Base-by-base conservation (phyloP, 768 basidiomycete species). In the Russula abietina region DNA sequence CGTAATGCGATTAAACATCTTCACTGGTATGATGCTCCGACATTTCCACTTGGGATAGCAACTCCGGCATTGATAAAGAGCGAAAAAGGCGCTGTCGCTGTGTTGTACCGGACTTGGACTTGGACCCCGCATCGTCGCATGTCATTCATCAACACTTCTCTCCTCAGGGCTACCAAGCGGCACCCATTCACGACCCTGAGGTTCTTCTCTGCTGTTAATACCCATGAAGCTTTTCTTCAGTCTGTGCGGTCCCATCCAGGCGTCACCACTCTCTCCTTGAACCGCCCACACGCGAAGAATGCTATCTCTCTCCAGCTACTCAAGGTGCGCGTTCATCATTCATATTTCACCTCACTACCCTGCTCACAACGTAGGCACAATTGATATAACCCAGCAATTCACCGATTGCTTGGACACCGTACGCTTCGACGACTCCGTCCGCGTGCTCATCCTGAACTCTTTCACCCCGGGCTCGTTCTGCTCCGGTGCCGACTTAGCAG, bases 401-500 rank as follows among this genome's bases (percentile, higher is more conserved):
- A 36, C 38, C 24, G 56, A 66, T n/a, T 68, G 57, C 49, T 36
- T 56, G 56, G 38, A 62, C 54, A 38, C 46, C 49, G 28, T 45
- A 22, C 60, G 51, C 46, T 56, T 28, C 52, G 59, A 39, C 71
- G 91, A 90, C 85, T 93, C 78, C 60, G 78, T 87, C 57, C 87
- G 93, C 60, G 84, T 88, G 0, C 81, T 98, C 62, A 85, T 98
- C 59, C 72, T 98, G n/a, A 83, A 87, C 57, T 94, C 94, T 8
- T 82, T 89, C 0, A 81, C 85, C 0, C 68, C 79, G n/a, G 86
- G 85, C 26, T 79, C 89, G 3, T 98, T 97, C 75, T 98, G 94
- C 71, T 87, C 94, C 17, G 94, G 94, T 12, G 94, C 94, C 9
- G 94, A 98, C 73, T 83, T 97, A 51, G 78, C 78, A 55, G 94